A percentile compares a stretch with the other conserved stretches of the same genome.
Conservation (phyloP, 371 early-diverging fungal species). For the Mortierella sp. region DNA sequence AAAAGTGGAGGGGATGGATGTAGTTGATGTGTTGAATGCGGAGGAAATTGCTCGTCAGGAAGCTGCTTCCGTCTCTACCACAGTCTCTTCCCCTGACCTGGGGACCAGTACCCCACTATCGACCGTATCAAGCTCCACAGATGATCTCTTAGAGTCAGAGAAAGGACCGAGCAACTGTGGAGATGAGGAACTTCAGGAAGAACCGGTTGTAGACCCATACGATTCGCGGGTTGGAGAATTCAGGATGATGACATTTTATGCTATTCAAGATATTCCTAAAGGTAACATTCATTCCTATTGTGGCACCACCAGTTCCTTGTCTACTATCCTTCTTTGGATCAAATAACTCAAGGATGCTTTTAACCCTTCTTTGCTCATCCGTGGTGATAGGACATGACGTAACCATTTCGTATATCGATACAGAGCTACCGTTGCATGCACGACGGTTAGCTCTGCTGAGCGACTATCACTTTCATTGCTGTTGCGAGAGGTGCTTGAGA, state of each 20-base stretch:
- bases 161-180: no score
- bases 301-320: not conserved
- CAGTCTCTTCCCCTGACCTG: no score
- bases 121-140: no score
- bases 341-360: not conserved
- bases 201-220: slow-evolving; percentile 23
- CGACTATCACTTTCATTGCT: slow-evolving; percentile 50
- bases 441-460: slow-evolving; percentile 38
- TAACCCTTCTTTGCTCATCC: no score
- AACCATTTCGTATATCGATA: slow-evolving; percentile 51
- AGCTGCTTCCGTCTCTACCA: slow-evolving; percentile 5
- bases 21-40: slow-evolving; percentile 8
- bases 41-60: slow-evolving; percentile 4
- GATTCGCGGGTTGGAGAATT: slow-evolving; percentile 33
- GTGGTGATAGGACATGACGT: slow-evolving; percentile 42
- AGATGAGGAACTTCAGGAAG: no score
- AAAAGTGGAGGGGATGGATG: slow-evolving; percentile 20
- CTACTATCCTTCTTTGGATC: not conserved
- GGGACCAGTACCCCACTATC: no score
- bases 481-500: slow-evolving; percentile 41
- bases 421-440: slow-evolving; percentile 44
- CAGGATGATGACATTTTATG: slow-evolving; percentile 47
- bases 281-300: slow-evolving; percentile 14
- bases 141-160: no score
- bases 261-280: slow-evolving; percentile 36